Evolutionary conservation across 495 filamentous ascomycete genomes (phyloP), one percentile per base, ranked within the genome.

Genomic region (Penicillium longicatenatum): DNA sequence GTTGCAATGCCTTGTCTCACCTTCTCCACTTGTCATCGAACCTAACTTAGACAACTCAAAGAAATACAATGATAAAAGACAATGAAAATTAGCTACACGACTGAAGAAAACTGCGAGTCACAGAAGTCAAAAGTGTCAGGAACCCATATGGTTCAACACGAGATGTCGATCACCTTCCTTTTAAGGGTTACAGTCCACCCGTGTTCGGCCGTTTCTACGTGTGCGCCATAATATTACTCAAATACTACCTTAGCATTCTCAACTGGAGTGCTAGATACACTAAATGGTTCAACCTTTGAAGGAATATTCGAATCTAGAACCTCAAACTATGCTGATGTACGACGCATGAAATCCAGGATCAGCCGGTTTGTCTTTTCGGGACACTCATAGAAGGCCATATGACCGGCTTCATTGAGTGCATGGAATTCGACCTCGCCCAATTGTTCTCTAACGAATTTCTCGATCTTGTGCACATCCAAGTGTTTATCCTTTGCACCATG

Each of bases 351-450:
- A 24, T 46, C 19, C 10, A 46, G 11, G 19, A 46, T 17, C 17
- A 46, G 4, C 14, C 14, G 16, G 19, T 46, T 46, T 21, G 19
- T 21, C 6, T 46, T 24, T 21, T 24, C 17, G 4, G 43, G 43
- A 24, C 43, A 46, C 19, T 46, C 43, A 46, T 46, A 46, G 5
- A 46, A 46, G 5, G 16, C 3, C 43, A 46, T 46, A 46, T 46
- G 43, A 46, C 43, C 43, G 10, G 43, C 43, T 10, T 21, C 7
- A 20, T 19, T 11, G 17, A 46, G 16, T 16, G 43, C 43, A 46
- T 46, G 43, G 21, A 46, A 46, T 11, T 46, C 43, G 21, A 6
- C 43, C 12, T 20, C 11, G 16, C 19, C 21, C 20, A 46, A 22
- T 17, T 46, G 20, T 11, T 17, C 43, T 3, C 11, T 24, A 6